Evolutionary conservation across 1,284 basidiomycete genomes (phyloP).

Genomic region (Boletus hoseneyae): DNA sequence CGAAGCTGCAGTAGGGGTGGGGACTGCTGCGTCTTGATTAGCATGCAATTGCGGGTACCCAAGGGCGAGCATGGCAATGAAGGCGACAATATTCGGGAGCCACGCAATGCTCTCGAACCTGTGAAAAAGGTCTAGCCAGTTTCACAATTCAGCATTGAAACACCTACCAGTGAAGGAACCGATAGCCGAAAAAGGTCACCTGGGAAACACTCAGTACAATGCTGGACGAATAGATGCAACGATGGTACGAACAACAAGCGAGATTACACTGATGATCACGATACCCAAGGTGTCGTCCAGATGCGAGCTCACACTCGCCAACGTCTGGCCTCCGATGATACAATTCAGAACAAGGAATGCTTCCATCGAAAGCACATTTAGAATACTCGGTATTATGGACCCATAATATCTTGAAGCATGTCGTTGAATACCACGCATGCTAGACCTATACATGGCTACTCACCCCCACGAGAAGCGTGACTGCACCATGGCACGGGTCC

Average conservation of each 20-base stretch:
- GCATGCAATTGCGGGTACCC: conserved; percentile 37
- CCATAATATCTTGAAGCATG: conserved; percentile 51
- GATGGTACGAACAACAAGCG: conserved; percentile 48
- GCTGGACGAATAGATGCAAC: neutral
- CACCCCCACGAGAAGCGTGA: conserved; percentile 55
- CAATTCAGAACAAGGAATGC: conserved; percentile 72
- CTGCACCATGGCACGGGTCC: conserved; percentile 62
- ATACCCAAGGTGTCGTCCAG: conserved; percentile 64
- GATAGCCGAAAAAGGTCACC: conserved; percentile 60
- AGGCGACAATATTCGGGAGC: conserved; percentile 65
- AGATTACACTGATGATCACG: conserved; percentile 69
- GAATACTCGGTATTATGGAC: conserved; percentile 56
- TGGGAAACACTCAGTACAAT: conserved; percentile 19
- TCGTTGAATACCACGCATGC: neutral
- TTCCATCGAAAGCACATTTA: conserved; percentile 62
- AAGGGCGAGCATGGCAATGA: conserved; percentile 62
- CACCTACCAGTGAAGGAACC: conserved; percentile 52
- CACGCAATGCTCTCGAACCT: conserved; percentile 59
- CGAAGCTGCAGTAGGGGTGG: conserved; percentile 28
- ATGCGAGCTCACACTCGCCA: conserved; percentile 55
- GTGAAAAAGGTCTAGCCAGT: neutral
- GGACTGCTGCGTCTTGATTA: conserved; percentile 30
- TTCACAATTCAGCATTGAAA: neutral
- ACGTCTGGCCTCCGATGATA: conserved; percentile 72
- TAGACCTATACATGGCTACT: conserved; percentile 1